These are phyloP conservation scores for Cyberlindnera meyerae DNA, from an alignment of 805 yeast genomes.

Conservation along the genomic window DNA sequence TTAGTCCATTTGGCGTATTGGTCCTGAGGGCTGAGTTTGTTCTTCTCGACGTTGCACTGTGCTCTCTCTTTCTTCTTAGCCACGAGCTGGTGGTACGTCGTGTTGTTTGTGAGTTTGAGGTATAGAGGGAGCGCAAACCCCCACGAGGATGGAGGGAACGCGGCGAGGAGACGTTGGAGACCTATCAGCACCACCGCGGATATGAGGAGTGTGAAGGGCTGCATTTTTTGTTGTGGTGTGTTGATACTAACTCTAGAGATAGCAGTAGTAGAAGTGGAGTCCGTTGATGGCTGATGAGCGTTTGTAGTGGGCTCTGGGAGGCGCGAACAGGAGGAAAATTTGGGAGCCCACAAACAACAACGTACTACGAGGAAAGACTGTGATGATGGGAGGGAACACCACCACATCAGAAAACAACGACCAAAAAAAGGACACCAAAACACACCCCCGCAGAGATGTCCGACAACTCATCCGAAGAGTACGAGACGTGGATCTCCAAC, in stretches of 20 bases:
- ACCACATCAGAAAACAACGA: not conserved
- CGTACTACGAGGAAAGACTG: no score
- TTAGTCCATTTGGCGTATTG: conserved; percentile 96
- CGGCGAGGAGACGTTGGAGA: conserved; percentile 9
- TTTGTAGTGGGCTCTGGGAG: no score
- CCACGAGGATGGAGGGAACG: conserved; percentile 9
- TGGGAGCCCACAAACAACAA: no score
- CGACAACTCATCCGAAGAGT: conserved; percentile 36
- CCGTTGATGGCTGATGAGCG: no score
- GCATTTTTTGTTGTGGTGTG: no score
- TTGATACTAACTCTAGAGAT: no score
- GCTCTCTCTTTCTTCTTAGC: conserved; percentile 40
- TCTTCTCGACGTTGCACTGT: conserved; percentile 46
- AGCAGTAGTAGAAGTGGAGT: no score
- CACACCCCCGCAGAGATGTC: conserved; percentile 10
- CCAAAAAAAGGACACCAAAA: conserved; percentile 1
- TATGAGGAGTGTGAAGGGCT: conserved; percentile 8
- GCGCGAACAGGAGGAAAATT: no score
- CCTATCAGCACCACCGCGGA: conserved; percentile 3
- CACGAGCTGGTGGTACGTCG: conserved; percentile 18
- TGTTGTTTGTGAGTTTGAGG: conserved; percentile 8
- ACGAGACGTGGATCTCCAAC: conserved; percentile 51
- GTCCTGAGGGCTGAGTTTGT: conserved; percentile 77
- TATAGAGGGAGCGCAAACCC: conserved; percentile 6
- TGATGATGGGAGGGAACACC: no score